Evolutionary conservation across 1,139 yeast species (phyloP).

Genomic region (Geotrichum reessii): DNA sequence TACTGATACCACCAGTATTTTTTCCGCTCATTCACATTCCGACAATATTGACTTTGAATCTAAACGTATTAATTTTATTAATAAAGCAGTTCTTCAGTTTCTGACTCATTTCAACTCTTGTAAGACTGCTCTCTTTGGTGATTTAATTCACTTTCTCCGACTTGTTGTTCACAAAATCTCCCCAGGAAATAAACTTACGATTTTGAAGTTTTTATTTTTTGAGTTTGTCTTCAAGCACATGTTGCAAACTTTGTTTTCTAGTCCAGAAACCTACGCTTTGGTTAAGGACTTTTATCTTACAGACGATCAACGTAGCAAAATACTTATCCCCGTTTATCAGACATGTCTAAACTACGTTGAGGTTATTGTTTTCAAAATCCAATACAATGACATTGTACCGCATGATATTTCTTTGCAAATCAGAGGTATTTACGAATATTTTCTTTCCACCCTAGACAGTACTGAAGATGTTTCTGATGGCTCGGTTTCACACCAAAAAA

Average conservation of each 20-base stretch:
- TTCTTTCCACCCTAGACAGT: neutral
- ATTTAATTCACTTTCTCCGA: slow-evolving; percentile 24
- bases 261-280: slow-evolving; percentile 29
- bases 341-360: slow-evolving; percentile 12
- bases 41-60: slow-evolving; percentile 15
- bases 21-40: slow-evolving; percentile 6
- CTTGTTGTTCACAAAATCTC: slow-evolving; percentile 25
- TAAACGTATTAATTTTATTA: slow-evolving; percentile 22
- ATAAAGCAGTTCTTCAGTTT: slow-evolving; percentile 20
- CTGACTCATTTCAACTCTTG: slow-evolving; percentile 25
- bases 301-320: slow-evolving; percentile 27
- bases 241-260: slow-evolving; percentile 22
- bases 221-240: slow-evolving; percentile 28
- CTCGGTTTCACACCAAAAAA: slow-evolving; percentile 18
- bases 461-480: neutral
- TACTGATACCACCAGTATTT: slow-evolving; percentile 5
- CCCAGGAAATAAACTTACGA: slow-evolving; percentile 17
- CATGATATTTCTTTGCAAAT: slow-evolving; percentile 1
- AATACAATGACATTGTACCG: neutral
- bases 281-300: slow-evolving; percentile 26
- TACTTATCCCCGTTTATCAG: slow-evolving; percentile 25
- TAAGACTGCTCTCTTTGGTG: slow-evolving; percentile 25
- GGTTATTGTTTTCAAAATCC: slow-evolving; percentile 5
- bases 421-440: neutral
- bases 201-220: slow-evolving; percentile 24